These are phyloP conservation scores for Parmelia sp. DNA, from an alignment of 495 filamentous ascomycete species.

Conservation along the genomic window DNA sequence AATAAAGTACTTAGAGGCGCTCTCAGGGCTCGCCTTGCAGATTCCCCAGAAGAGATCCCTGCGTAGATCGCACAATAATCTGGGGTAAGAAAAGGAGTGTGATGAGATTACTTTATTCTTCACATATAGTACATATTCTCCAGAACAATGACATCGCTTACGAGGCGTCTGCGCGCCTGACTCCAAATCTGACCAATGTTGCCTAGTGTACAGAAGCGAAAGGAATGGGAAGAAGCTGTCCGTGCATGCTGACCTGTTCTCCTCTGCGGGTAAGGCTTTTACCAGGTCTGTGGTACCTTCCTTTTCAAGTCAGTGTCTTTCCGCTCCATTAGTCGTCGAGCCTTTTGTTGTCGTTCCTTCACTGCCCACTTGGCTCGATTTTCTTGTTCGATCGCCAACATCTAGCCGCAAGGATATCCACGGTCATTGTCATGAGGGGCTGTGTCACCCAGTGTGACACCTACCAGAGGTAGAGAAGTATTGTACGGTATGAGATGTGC, in stretches of 20 bases:
- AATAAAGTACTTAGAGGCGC: background rate
- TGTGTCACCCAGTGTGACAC: background rate
- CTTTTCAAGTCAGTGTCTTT: background rate
- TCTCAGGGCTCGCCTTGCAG: background rate
- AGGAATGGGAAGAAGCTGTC: background rate
- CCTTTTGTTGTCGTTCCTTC: background rate
- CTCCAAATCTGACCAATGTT: background rate
- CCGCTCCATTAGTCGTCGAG: background rate
- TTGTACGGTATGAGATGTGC: background rate
- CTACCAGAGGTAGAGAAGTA: background rate
- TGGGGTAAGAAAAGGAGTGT: background rate
- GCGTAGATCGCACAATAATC: constrained; percentile 1
- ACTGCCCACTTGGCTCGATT: background rate
- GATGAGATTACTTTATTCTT: too few relatives aligned
- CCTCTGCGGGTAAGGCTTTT: background rate
- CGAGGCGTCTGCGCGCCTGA: background rate
- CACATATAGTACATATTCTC: background rate
- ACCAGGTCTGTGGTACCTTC: background rate
- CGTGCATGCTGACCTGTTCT: background rate
- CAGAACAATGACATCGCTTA: background rate
- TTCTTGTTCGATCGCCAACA: background rate
- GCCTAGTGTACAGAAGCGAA: background rate
- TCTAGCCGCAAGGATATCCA: background rate
- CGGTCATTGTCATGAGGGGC: background rate
- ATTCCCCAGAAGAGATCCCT: background rate